Evolutionary conservation across 1,284 basidiomycete genomes (phyloP).

Genomic region (Leccinum pachyderme): DNA sequence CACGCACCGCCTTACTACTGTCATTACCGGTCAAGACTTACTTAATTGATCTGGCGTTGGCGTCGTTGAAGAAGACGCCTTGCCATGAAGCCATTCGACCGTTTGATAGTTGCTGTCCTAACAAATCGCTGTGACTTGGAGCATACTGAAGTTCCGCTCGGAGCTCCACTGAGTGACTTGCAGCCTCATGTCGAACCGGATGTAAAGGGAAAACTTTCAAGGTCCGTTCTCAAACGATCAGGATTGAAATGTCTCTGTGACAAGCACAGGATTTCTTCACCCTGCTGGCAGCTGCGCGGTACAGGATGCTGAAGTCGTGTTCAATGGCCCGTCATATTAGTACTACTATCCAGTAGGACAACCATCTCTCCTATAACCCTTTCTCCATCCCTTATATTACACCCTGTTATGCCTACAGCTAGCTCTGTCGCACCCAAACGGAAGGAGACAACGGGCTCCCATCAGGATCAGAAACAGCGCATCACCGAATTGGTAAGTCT

Average conservation of each 20-base stretch:
- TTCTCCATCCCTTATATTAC: constrained; percentile 6
- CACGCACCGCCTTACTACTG: too few species aligned
- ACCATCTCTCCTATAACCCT: neutral
- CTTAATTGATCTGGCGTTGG: too few species aligned
- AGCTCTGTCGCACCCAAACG: constrained; percentile 1
- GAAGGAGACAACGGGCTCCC: neutral
- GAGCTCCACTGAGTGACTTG: neutral
- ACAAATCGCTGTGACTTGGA: neutral
- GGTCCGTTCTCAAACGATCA: too few species aligned
- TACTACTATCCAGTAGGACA: neutral
- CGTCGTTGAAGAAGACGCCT: too few species aligned
- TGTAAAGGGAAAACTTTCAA: neutral
- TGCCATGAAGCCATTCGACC: too few species aligned
- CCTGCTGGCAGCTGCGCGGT: neutral
- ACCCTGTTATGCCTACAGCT: constrained; percentile 7
- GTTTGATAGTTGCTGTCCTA: too few species aligned
- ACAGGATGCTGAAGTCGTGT: neutral
- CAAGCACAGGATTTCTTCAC: constrained; percentile 4
- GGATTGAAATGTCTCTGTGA: too few species aligned
- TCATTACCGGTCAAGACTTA: too few species aligned
- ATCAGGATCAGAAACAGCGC: neutral
- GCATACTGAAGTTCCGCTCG: neutral
- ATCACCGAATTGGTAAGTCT: constrained; percentile 4
- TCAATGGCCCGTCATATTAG: neutral
- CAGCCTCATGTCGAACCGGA: neutral